A percentile compares a stretch with the other conserved stretches of the same genome.
Conservation (phyloP, 1,139 yeast genomes). For the Kluyveromyces sp. region DNA sequence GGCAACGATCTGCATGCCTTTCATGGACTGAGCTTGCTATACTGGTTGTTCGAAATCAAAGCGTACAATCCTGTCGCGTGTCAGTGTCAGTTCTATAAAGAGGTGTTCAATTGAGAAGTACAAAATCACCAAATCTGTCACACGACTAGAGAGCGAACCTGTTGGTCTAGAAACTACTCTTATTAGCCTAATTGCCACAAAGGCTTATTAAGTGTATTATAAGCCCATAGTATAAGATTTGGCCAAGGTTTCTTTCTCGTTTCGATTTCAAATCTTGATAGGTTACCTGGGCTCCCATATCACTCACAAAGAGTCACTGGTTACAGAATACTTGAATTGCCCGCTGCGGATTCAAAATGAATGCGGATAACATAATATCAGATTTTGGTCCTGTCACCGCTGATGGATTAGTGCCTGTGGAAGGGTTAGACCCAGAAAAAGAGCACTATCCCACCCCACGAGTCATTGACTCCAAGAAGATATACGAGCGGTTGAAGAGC, state of each 20-base stretch:
- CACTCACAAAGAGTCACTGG: not conserved
- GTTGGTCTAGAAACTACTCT: too few species aligned
- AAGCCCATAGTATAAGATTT: too few species aligned
- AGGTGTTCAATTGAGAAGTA: not conserved
- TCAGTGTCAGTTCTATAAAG: not conserved
- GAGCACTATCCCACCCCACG: conserved; percentile 3
- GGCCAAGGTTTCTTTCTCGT: not conserved
- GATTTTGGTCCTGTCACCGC: not conserved
- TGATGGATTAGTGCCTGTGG: not conserved
- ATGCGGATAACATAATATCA: not conserved
- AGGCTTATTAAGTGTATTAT: too few species aligned
- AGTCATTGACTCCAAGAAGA: conserved; percentile 7
- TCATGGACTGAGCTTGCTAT: too few species aligned
- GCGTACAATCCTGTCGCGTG: conserved; percentile 5
- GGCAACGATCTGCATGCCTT: not conserved
- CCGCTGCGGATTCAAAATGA: not conserved
- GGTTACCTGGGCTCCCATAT: too few species aligned
- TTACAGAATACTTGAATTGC: not conserved
- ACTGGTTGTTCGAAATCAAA: too few species aligned
- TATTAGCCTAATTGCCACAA: not conserved
- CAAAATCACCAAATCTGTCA: not conserved
- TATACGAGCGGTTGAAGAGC: conserved; percentile 10
- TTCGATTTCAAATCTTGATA: too few species aligned
- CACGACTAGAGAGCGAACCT: too few species aligned
- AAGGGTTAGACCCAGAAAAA: not conserved